Base-by-base conservation (phyloP, 2,329 filamentous ascomycete genomes). In the Acephala macrosclerotiorum region DNA sequence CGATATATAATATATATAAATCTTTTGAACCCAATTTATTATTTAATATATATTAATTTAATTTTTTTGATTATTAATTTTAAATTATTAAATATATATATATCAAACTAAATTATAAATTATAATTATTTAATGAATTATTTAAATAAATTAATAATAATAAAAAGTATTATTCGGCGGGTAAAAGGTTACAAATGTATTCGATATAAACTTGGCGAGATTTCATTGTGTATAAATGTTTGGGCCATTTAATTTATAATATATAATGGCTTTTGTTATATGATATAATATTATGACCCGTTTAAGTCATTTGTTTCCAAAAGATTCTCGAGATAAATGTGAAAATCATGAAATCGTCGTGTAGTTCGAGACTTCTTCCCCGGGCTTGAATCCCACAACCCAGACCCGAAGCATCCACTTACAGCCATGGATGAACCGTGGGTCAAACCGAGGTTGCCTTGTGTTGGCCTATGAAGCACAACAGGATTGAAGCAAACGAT, bases 111-210 rank as follows among this genome's bases (percentile, higher is more conserved):
- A n/a, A n/a, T n/a, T n/a, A n/a, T n/a, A n/a, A n/a, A n/a, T n/a
- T n/a, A n/a, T n/a, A n/a, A n/a, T n/a, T n/a, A n/a, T n/a, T n/a
- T n/a, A n/a, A n/a, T n/a, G n/a, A n/a, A n/a, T n/a, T n/a, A n/a
- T n/a, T n/a, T n/a, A n/a, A n/a, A n/a, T n/a, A n/a, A n/a, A n/a
- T n/a, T n/a, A n/a, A n/a, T 14, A 67, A 68, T 22, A 65, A 49
- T 26, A 47, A 56, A 35, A 29, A 70, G 38, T 65, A 42, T 26
- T 65, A 58, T 51, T 58, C 49, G 9, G 63, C 63, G 22, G 59
- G 53, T 1, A 65, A 29, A 14, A 61, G 57, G n/a, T 22, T 64
- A n/a, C 45, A 57, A 26, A 49, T 64, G 20, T 64, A 64, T 29
- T 61, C 60, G 14, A 53, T 25, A 3, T 42, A 42, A 25, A 18